Base-by-base conservation (phyloP, 352 stramenopile genomes). In the Peronospora destructor region DNA sequence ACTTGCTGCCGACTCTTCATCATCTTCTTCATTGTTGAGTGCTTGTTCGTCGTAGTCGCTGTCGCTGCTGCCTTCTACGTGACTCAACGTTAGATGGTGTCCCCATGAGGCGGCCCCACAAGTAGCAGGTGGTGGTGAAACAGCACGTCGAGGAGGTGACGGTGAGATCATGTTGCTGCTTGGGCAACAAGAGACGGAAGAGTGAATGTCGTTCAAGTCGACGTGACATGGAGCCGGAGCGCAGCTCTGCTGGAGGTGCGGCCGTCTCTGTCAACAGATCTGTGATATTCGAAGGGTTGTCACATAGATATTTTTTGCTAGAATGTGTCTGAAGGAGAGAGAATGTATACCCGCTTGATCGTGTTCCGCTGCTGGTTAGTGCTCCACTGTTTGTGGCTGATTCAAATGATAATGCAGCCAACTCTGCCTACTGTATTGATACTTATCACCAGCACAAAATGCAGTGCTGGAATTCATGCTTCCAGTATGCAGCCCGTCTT, bases 171-270 rank as follows among this genome's bases (percentile, higher is more conserved):
- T 67, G 37, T 0, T 59, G 16, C 5, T 49, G 49, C 16, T 49
- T 21, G n/a, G 2, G n/a, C 5, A 3, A 23, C 9, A 26, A 40
- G 28, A 30, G 23, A 11, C 9, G 16, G 17, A 59, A 63, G 52
- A 66, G 45, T 66, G 59, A 66, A 66, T 56, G 59, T 66, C 39
- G 19, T 42, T 66, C 25, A 59, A 62, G 52, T 54, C 42, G 41
- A 45, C 34, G 36, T 23, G 28, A 6, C 40, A 28, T 19, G 11
- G 30, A 45, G 39, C 33, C 29, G n/a, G 28, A 45, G 35, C 17
- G 14, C 29, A 56, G 45, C 21, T 45, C 56, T 56, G 34, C 52
- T 60, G 45, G 9, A 51, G 43, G 6, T 52, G 9, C 11, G 17
- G 11, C 11, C 6, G 19, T 50, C 25, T 17, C 23, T 23, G n/a